Evolutionary conservation across 495 filamentous ascomycete species (phyloP), one percentile per base, ranked within the genome.

Genomic region (Penicillium lividum): DNA sequence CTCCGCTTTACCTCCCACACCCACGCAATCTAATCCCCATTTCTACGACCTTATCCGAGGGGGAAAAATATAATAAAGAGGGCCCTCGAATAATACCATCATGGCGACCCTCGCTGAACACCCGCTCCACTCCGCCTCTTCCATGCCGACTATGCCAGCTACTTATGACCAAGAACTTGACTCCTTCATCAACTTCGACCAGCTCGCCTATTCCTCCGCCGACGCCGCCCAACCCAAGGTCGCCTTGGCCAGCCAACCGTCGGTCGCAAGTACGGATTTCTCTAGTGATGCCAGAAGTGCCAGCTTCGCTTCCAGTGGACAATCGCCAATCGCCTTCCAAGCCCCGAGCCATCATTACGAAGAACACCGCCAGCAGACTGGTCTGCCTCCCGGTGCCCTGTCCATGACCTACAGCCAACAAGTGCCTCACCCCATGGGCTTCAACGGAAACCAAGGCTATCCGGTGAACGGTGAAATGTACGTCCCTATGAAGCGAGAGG

Each of bases 301-400:
- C 54, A 73, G 70, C 40, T 77, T 73, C 54, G 72, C 73, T 30
- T 72, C 72, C n/a, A 74, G 67, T 34, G 69, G 70, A 57, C 76
- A 77, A 61, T 73, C 74, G 25, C 82, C 80, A 34, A 84, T 87
- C 66, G 72, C 76, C 13, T 84, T 91, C 63, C 82, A 86, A 44
- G 91, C 82, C 18, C 93, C 93, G 8, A 96, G 91, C 67, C 91
- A 97, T 77, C 89, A 93, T 67, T 98, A 98, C 75, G 88, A 92
- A 59, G 84, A 87, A 45, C 91, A 96, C 74, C 88, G 89, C 72
- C 93, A 98, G 67, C 92, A 96, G 73, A 94, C 93, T 4, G 91
- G 91, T 54, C 81, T 96, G 30, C 89, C 93, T 0, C 85, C 89
- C 1, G 90, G 90, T 44, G 91, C 88, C 28, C 68, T 94, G 59